Evolutionary conservation across 75 land plant species (phyloP).

Genomic region (Selaginella moellendorffii): DNA sequence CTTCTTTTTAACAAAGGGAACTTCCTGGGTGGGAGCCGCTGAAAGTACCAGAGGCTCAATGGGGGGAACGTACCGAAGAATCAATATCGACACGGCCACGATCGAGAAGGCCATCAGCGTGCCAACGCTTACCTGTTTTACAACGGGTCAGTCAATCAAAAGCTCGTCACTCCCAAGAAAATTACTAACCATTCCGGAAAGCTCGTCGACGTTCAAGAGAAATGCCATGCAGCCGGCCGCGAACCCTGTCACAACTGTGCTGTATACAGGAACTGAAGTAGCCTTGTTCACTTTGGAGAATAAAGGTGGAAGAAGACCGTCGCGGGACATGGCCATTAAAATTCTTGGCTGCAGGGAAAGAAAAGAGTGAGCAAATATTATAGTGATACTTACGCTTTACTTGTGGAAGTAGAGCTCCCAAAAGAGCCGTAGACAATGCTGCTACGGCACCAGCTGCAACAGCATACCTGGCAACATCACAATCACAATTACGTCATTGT

Average conservation of each 20-base stretch:
- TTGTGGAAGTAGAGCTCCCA: slow-evolving; percentile 98
- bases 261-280: slow-evolving; percentile 73
- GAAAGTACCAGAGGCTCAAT: slow-evolving; percentile 40
- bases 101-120: slow-evolving; percentile 79
- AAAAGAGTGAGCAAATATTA: slow-evolving; percentile 10
- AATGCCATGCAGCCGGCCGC: slow-evolving; percentile 54
- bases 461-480: slow-evolving; percentile 34
- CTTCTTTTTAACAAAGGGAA: background rate
- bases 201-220: slow-evolving; percentile 72
- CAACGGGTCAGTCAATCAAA: background rate
- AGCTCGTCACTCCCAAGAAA: background rate
- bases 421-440: slow-evolving; percentile 81
- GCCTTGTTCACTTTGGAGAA: slow-evolving; percentile 51
- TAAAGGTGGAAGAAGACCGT: slow-evolving; percentile 82
- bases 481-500: slow-evolving; percentile 1
- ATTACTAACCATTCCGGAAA: slow-evolving; percentile 80
- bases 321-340: slow-evolving; percentile 97
- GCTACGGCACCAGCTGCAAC: slow-evolving; percentile 79
- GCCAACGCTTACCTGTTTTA: slow-evolving; percentile 81
- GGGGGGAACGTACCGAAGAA: slow-evolving; percentile 79
- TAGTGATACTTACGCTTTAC: slow-evolving; percentile 13
- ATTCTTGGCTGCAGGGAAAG: slow-evolving; percentile 76
- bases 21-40: slow-evolving; percentile 8
- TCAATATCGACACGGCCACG: slow-evolving; percentile 67
- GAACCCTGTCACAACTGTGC: slow-evolving; percentile 63